Conservation (phyloP, 495 filamentous ascomycete genomes). For the Thermothielavioides terrestris region DNA sequence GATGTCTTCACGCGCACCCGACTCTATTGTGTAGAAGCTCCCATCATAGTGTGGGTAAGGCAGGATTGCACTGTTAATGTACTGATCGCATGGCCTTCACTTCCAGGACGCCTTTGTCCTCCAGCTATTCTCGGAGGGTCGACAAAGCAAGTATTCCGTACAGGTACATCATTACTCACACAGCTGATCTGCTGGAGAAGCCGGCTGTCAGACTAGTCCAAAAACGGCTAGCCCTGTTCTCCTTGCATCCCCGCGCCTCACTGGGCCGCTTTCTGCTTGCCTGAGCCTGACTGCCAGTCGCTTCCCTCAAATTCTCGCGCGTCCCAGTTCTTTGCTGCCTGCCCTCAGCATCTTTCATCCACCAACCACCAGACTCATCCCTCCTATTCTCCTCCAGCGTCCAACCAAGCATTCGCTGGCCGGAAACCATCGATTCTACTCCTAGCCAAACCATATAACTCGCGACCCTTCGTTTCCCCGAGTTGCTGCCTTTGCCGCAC, state of each 20-base stretch:
- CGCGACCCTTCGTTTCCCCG: neutral
- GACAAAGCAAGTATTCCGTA: no score
- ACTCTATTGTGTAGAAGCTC: no score
- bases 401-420: conserved; percentile 38
- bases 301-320: conserved; percentile 22
- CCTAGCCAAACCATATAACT: neutral
- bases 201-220: neutral
- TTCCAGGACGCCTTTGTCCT: no score
- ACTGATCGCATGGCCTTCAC: no score
- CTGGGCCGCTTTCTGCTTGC: conserved; percentile 22
- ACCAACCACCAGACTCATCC: conserved; percentile 17
- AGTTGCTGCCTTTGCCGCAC: conserved; percentile 2
- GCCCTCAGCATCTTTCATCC: conserved; percentile 14
- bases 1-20: no score
- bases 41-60: no score
- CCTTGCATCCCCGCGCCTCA: neutral
- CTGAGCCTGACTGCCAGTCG: conserved; percentile 7
- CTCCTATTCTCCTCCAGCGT: conserved; percentile 22
- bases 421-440: conserved; percentile 14
- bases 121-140: no score
- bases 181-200: no score
- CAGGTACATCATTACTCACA: no score
- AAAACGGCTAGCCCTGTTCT: conserved; percentile 2
- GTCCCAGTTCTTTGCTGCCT: conserved; percentile 12
- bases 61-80: no score